These are phyloP conservation scores for Punica granatum DNA, from an alignment of 345 rosid species.

Conservation along the genomic window DNA sequence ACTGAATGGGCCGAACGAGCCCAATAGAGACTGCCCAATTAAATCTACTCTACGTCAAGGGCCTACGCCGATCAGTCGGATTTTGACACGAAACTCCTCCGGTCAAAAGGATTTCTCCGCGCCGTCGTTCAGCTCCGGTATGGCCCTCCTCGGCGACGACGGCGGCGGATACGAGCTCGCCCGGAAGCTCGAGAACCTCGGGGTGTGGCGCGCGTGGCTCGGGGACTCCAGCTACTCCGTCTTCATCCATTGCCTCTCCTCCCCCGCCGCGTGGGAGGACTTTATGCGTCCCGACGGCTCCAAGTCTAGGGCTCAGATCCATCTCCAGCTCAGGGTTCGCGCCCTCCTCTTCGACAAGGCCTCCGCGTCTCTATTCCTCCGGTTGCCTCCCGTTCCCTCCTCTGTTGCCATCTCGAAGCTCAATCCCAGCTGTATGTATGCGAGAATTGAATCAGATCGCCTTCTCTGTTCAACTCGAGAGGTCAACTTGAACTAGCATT, in stretches of 20 bases:
- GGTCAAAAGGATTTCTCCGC: neutral
- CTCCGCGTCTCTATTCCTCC: constrained; percentile 54
- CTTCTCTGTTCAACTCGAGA: neutral
- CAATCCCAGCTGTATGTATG: constrained; percentile 50
- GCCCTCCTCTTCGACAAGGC: constrained; percentile 93
- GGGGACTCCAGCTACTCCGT: constrained; percentile 57
- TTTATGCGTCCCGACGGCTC: constrained; percentile 70
- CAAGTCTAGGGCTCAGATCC: constrained; percentile 74
- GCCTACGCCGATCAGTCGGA: neutral
- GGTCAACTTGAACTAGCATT: neutral
- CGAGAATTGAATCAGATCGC: neutral
- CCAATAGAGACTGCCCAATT: neutral
- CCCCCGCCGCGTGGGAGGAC: constrained; percentile 70
- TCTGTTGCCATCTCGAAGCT: constrained; percentile 56
- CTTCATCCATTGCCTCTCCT: constrained; percentile 49
- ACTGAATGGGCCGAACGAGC: neutral
- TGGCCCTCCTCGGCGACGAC: constrained; percentile 91
- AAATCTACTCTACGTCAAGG: neutral
- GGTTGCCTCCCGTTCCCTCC: constrained; percentile 24
- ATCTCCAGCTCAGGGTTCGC: constrained; percentile 80
- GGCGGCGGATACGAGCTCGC: constrained; percentile 85
- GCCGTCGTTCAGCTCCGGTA: constrained; percentile 12
- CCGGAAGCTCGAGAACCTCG: constrained; percentile 53
- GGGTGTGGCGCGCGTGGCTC: constrained; percentile 85
- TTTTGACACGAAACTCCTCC: neutral